Conservation (phyloP, 805 yeast species). For the Clavispora santaluciae region DNA sequence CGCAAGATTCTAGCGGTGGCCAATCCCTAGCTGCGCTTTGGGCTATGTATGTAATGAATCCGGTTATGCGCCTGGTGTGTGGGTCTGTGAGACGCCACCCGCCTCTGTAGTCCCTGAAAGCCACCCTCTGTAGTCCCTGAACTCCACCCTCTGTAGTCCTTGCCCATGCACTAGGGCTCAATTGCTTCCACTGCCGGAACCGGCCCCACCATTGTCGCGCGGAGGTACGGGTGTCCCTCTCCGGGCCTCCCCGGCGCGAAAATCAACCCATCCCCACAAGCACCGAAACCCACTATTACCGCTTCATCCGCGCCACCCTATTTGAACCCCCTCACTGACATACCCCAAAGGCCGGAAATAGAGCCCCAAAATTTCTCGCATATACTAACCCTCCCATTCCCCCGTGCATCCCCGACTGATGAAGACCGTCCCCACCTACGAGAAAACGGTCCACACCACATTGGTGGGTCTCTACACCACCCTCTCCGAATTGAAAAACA, state of each 20-base stretch:
- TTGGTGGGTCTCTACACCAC: constrained; percentile 24
- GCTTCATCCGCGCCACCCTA: not conserved
- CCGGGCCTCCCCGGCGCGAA: not conserved
- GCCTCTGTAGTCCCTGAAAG: no score
- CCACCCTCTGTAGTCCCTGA: no score
- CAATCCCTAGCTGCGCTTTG: constrained; percentile 50
- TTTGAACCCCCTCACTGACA: not conserved
- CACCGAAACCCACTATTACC: not conserved
- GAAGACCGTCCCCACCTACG: constrained; percentile 31
- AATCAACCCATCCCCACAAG: not conserved
- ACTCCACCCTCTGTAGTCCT: no score
- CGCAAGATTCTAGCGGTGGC: constrained; percentile 81
- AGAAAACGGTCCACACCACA: constrained; percentile 27
- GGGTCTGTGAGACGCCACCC: not conserved
- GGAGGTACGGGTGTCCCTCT: constrained; percentile 1
- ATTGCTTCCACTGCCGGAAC: no score
- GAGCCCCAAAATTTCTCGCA: no score
- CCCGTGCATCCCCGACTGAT: constrained; percentile 1
- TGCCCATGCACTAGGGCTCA: no score
- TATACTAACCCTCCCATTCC: not conserved
- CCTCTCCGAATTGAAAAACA: constrained; percentile 46
- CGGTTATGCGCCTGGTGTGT: not conserved
- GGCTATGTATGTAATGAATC: constrained; percentile 1
- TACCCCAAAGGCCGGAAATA: not conserved
- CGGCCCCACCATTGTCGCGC: no score